Conservation (phyloP, 2,329 filamentous ascomycete genomes). For the Fusarium coicis region DNA sequence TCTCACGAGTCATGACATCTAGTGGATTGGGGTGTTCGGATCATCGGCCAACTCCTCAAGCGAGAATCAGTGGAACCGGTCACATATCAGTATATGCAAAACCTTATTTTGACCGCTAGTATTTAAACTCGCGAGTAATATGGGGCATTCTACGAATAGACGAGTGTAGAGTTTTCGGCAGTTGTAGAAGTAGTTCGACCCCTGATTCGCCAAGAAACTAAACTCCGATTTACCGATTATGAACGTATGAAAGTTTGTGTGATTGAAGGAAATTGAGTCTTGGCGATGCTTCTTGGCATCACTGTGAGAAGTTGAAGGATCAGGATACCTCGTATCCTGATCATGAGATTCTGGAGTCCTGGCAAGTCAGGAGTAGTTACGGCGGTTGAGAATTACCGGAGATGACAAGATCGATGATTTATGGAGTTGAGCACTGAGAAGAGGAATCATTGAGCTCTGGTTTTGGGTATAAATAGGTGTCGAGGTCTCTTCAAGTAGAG, state of each 20-base stretch:
- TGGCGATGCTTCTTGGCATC: not conserved
- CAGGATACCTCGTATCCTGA: not conserved
- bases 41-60: not conserved
- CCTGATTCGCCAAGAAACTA: not conserved
- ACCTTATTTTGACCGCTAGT: not conserved
- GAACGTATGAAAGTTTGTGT: too few species aligned
- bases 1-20: not conserved
- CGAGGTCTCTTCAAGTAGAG: not conserved
- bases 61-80: not conserved
- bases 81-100: not conserved
- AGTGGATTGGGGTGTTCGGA: not conserved
- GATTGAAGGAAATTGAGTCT: not conserved
- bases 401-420: not conserved
- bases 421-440: too few species aligned
- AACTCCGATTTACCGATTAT: not conserved
- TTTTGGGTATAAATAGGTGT: not conserved
- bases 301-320: not conserved
- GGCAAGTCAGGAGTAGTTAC: accelerated
- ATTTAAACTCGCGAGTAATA: not conserved
- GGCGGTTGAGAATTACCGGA: not conserved
- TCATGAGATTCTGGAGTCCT: not conserved
- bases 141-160: not conserved
- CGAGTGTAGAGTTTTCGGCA: not conserved
- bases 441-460: accelerated
- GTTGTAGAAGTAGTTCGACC: not conserved